These are phyloP conservation scores for Kodamaea alishanica DNA, from an alignment of 1,139 yeast species.

Conservation along the genomic window DNA sequence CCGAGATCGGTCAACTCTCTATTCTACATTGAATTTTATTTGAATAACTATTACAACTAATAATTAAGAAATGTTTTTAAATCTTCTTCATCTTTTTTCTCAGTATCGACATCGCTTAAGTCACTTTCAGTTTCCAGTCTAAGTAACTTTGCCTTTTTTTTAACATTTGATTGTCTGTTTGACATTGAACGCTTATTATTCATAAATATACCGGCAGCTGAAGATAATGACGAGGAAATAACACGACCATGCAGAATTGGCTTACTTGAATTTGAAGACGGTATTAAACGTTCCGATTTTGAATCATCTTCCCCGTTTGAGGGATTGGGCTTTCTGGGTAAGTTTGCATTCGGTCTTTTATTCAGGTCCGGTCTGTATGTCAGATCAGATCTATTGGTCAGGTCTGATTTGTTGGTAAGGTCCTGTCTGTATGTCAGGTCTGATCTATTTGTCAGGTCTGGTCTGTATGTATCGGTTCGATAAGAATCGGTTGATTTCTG, in stretches of 20 bases:
- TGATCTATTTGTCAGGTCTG: background rate
- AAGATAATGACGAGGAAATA: background rate
- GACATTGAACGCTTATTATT: constrained; percentile 1
- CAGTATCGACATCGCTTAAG: constrained; percentile 22
- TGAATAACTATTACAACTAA: too few relatives aligned
- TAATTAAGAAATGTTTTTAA: constrained; percentile 13
- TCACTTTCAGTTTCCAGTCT: constrained; percentile 20
- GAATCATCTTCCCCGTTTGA: too few relatives aligned
- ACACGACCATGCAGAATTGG: background rate
- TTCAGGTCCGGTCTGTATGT: too few relatives aligned
- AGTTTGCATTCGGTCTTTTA: too few relatives aligned
- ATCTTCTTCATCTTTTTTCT: constrained; percentile 16
- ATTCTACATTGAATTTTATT: too few relatives aligned
- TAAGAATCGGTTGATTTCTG: background rate
- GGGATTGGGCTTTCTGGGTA: too few relatives aligned
- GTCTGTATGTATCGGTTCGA: background rate
- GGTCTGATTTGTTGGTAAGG: background rate
- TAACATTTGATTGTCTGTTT: constrained; percentile 1
- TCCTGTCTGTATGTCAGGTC: background rate
- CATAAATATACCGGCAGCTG: constrained; percentile 6
- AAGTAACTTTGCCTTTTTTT: background rate
- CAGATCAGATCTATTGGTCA: background rate
- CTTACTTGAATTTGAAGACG: too few relatives aligned
- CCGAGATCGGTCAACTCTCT: too few relatives aligned
- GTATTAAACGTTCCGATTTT: too few relatives aligned